Evolutionary conservation across 768 basidiomycete genomes (phyloP), one percentile per base, ranked within the genome.

Genomic region (Fistulinella prunicolor): DNA sequence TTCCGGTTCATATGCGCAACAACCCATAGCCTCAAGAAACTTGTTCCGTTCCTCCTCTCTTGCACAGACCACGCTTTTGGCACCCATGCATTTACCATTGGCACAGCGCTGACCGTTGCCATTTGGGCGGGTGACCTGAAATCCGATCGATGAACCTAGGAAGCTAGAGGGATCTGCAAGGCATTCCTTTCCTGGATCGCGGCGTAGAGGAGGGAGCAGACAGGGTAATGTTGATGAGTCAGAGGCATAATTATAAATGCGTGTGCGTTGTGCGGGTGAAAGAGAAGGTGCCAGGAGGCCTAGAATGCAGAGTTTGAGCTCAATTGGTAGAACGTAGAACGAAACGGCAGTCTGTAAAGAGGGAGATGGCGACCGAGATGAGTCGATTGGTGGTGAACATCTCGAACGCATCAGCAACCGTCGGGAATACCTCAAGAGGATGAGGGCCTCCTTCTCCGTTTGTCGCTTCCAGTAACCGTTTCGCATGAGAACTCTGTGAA

Each of bases 251-350:
- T 67, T 65, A 52, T 70, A 79, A 24, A 86, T 72, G n/a, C 75
- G 79, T 49, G 72, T 66, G 17, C 76, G 76, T 53, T 86, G 85
- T 1, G 71, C 64, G n/a, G 70, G 49, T 16, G 83, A 83, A 41
- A 86, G 74, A 1, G 66, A 70, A 14, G 82, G 83, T 5, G 80
- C 74, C 23, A 83, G 57, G 53, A 76, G 72, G 22, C 80, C 76
- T 40, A 86, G 71, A 38, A 82, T 76, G 61, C 80, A 55, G 6
- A 80, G 68, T 46, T 78, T 76, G 19, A 86, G 70, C 57, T 86
- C 85, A 22, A 63, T 72, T 2, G 85, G 85, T 24, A 86, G 65
- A 19, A 55, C 53, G 13, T 58, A 49, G 57, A 79, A 75, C 21
- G 55, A 57, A 5, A 59, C 50, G 30, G 47, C 42, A 16, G 42